Percentiles rank a stretch among this genome's conserved stretches.
Conservation (phyloP, 768 basidiomycete species). For the Pisolithus tinctorius region DNA sequence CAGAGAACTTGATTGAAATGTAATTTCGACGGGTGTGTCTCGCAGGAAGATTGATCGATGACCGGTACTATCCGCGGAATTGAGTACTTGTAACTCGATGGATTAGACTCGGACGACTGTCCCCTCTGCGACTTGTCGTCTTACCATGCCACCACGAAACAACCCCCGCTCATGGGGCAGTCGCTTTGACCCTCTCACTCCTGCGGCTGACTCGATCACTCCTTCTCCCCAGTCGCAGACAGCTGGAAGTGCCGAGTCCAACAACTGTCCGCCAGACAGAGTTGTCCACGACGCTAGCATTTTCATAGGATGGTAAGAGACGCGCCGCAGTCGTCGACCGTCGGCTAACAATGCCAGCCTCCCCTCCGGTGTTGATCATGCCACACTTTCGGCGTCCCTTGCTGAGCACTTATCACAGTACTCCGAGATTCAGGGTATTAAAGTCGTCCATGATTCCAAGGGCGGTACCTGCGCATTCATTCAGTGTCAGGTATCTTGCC, state of each 20-base stretch:
- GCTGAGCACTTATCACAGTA: constrained; percentile 62
- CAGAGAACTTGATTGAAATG: constrained; percentile 7
- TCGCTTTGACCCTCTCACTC: constrained; percentile 58
- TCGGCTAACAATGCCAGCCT: constrained; percentile 39
- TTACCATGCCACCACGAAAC: constrained; percentile 40
- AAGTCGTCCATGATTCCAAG: constrained; percentile 67
- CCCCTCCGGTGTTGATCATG: constrained; percentile 60
- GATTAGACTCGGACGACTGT: background rate
- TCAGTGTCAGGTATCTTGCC: constrained; percentile 63
- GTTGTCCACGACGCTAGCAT: constrained; percentile 72
- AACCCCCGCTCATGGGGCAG: constrained; percentile 58
- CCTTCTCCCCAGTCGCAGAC: constrained; percentile 24
- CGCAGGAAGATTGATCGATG: constrained; percentile 21
- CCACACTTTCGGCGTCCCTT: constrained; percentile 54
- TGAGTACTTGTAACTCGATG: constrained; percentile 3
- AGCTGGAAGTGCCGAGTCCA: constrained; percentile 15
- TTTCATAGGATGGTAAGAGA: constrained; percentile 71
- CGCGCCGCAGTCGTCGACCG: background rate
- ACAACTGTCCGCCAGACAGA: constrained; percentile 36
- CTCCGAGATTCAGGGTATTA: constrained; percentile 58
- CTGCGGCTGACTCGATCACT: constrained; percentile 39
- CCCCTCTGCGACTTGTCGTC: constrained; percentile 15
- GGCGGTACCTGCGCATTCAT: constrained; percentile 81
- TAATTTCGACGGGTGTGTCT: constrained; percentile 11
- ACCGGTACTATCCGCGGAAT: background rate